Base-by-base conservation (phyloP, 2,329 filamentous ascomycete genomes). In the Cladosporium sp. region DNA sequence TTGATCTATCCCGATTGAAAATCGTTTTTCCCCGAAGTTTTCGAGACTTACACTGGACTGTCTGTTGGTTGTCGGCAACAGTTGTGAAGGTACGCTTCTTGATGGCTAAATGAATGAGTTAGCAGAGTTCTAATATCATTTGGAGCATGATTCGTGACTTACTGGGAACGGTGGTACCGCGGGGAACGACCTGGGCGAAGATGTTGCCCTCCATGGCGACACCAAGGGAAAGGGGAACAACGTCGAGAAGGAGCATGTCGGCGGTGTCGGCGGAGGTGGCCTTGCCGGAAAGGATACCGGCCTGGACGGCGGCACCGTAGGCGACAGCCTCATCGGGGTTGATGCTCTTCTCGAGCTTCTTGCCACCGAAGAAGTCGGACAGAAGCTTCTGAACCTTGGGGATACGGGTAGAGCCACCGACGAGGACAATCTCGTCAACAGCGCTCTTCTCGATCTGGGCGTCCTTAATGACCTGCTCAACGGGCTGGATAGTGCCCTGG, bases 271-370 rank as follows among this genome's bases (percentile, higher is more conserved):
- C 91, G 51, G 92, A 96, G 67, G 90, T 94, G 70, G 94, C 94
- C 88, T 97, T 96, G 76, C 94, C 94, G 61, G 93, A 97, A 66
- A 99, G 88, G 76, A 99, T 97, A 87, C 92, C 94, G 68, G 94
- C 94, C 83, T 99, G 94, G 64, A 99, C 93, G 70, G 94, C 94
- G 67, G 94, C 94, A 87, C 94, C 94, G 81, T 97, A 97, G 71
- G 94, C 94, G 73, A 99, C 94, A 70, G 94, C 94, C 85, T 99
- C 94, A 75, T 99, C 94, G 72, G 94, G 94, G 87, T 99, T 99
- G 84, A 97, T 97, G 84, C 90, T 94, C 82, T 97, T 97, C 87
- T 97, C 93, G 68, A 97, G 90, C 89, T 99, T 97, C 91, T 99
- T 99, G 80, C 92, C 92, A 77, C 95, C 90, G 83, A 99, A 99